Percentiles rank a stretch among this genome's conserved stretches.
Evolutionary conservation across 306 rosid genomes (phyloP).

Genomic region (Cucumis cinereus): DNA sequence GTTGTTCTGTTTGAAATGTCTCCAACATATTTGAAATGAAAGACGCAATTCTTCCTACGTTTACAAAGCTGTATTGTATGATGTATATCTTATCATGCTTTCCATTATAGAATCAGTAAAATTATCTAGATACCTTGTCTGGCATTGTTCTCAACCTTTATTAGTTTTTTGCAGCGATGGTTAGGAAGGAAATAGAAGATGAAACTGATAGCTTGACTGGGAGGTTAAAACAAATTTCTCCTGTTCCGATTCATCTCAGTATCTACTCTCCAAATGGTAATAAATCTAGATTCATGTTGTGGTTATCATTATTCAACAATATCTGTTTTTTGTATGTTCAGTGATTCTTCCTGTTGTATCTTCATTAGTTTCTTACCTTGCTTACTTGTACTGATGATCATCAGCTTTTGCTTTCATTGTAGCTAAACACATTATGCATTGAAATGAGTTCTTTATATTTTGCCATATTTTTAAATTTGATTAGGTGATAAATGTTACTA

Average conservation of each 20-base stretch:
- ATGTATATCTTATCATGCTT: neutral
- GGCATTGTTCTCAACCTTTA: neutral
- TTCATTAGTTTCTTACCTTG: neutral
- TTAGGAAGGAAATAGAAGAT: constrained; percentile 77
- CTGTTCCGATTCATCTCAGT: constrained; percentile 79
- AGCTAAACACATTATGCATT: neutral
- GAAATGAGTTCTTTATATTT: neutral
- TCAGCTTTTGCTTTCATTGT: neutral
- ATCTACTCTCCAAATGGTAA: constrained; percentile 72
- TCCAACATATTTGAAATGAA: neutral
- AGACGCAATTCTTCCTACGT: neutral
- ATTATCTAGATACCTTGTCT: neutral
- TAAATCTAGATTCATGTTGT: neutral
- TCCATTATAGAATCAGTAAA: neutral
- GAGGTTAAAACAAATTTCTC: constrained; percentile 65
- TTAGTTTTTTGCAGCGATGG: constrained; percentile 39
- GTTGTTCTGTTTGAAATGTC: neutral
- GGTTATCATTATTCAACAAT: neutral
- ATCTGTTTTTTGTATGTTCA: neutral
- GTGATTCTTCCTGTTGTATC: neutral
- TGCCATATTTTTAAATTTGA: neutral
- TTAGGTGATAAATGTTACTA: neutral
- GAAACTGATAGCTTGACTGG: constrained; percentile 74
- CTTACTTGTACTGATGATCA: neutral
- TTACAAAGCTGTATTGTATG: neutral